Conservation (phyloP, 148 eudicot genomes). For the Spergularia bocconei region DNA sequence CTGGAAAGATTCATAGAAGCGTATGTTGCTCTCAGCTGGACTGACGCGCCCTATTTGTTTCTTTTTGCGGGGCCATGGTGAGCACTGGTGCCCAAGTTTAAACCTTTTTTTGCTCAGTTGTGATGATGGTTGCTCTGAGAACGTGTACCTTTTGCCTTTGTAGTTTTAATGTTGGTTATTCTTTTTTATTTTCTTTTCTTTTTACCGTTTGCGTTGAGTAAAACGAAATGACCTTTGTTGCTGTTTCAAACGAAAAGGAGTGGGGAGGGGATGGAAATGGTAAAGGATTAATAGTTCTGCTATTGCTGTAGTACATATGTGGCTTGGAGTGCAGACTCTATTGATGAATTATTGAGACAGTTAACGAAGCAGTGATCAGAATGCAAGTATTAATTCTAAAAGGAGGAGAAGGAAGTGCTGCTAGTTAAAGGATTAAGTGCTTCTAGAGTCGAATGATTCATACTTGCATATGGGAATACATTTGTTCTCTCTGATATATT, state of each 20-base stretch:
- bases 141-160: conserved; percentile 19
- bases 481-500: not conserved
- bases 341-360: not conserved
- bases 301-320: not conserved
- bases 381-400: not conserved
- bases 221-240: not conserved
- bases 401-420: not conserved
- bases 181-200: not conserved
- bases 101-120: conserved; percentile 23
- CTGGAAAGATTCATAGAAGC: conserved; percentile 9
- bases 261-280: not conserved
- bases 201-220: conserved; percentile 6
- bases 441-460: not conserved
- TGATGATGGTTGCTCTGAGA: conserved; percentile 31
- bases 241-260: not conserved
- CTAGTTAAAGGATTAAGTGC: not conserved
- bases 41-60: conserved; percentile 25
- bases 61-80: conserved; percentile 29
- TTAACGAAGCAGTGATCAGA: not conserved
- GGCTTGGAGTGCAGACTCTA: not conserved
- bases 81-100: conserved; percentile 23
- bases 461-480: not conserved
- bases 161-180: conserved; percentile 9
- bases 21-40: conserved; percentile 24
- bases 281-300: not conserved